Conservation (phyloP, 805 yeast genomes). For the Yamadazyma takamatsuzukensis region DNA sequence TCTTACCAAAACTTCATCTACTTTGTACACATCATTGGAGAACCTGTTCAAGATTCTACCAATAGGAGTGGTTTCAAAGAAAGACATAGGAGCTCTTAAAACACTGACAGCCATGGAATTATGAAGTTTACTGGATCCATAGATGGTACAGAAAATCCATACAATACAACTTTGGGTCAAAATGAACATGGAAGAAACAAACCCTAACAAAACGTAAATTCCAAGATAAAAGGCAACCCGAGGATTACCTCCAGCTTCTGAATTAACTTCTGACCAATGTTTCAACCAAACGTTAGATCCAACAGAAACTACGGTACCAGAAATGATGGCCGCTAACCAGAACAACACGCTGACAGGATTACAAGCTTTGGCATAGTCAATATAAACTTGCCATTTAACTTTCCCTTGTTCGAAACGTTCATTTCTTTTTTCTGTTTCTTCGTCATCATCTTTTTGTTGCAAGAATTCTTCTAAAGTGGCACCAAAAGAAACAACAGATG, state of each 20-base stretch:
- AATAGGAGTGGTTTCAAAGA: slow-evolving; percentile 93
- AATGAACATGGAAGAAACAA: slow-evolving; percentile 56
- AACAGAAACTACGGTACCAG: slow-evolving; percentile 60
- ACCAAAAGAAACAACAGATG: slow-evolving; percentile 51
- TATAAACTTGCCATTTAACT: slow-evolving; percentile 84
- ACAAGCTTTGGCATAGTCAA: slow-evolving; percentile 84
- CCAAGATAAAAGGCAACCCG: slow-evolving; percentile 67
- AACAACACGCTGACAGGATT: slow-evolving; percentile 61
- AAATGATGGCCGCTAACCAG: slow-evolving; percentile 52
- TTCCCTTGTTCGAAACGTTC: slow-evolving; percentile 92
- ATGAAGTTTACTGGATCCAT: slow-evolving; percentile 76
- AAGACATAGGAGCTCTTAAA: slow-evolving; percentile 88
- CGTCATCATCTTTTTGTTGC: slow-evolving; percentile 33
- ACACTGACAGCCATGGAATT: slow-evolving; percentile 68
- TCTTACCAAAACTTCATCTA: slow-evolving; percentile 75
- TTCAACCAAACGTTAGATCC: slow-evolving; percentile 87
- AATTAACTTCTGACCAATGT: slow-evolving; percentile 93
- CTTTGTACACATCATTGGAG: slow-evolving; percentile 84
- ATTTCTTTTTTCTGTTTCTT: slow-evolving; percentile 43
- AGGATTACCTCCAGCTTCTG: slow-evolving; percentile 67
- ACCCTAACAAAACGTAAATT: slow-evolving; percentile 71
- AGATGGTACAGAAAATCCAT: slow-evolving; percentile 80
- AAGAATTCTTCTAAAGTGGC: slow-evolving; percentile 30
- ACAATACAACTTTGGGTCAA: slow-evolving; percentile 65
- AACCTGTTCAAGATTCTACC: slow-evolving; percentile 90